Evolutionary conservation across 1,284 basidiomycete species (phyloP).

Genomic region (Gomphus bonarii): DNA sequence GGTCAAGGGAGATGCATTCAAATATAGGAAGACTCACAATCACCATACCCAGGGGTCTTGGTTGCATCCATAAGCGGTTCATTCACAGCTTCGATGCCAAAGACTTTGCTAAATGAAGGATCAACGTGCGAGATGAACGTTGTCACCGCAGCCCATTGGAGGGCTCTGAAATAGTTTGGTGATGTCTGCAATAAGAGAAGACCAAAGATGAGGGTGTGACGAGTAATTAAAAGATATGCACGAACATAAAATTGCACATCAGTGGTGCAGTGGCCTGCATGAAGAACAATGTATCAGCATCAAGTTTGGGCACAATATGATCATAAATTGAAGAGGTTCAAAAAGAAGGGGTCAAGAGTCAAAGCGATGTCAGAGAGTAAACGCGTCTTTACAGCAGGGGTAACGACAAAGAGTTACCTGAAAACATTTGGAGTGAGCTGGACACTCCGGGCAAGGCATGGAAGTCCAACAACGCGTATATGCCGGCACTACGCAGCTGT

Average conservation of each 20-base stretch:
- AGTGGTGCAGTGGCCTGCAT: slow-evolving; percentile 41
- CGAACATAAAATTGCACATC: slow-evolving; percentile 65
- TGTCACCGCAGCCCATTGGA: slow-evolving; percentile 72
- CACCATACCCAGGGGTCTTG: slow-evolving; percentile 55
- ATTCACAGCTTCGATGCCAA: slow-evolving; percentile 64
- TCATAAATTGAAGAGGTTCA: too few relatives aligned
- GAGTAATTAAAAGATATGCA: background rate
- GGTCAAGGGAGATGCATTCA: background rate
- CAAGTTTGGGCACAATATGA: too few relatives aligned
- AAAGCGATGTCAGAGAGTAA: background rate
- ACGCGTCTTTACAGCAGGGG: background rate
- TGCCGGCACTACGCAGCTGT: slow-evolving; percentile 50
- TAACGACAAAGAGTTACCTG: slow-evolving; percentile 37
- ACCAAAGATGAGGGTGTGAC: slow-evolving; percentile 4
- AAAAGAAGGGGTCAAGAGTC: background rate
- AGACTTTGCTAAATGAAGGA: slow-evolving; percentile 53
- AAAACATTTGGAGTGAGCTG: slow-evolving; percentile 46
- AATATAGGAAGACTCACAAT: slow-evolving; percentile 32
- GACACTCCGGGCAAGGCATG: slow-evolving; percentile 70
- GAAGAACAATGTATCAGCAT: background rate
- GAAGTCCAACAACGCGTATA: slow-evolving; percentile 60
- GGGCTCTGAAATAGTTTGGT: slow-evolving; percentile 62
- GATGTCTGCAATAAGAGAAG: slow-evolving; percentile 33
- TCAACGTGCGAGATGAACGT: slow-evolving; percentile 60
- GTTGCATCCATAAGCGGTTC: slow-evolving; percentile 62